phyloP scores from a whole-genome alignment of 257 asterid genomes.

The Solanum virginianum region DNA sequence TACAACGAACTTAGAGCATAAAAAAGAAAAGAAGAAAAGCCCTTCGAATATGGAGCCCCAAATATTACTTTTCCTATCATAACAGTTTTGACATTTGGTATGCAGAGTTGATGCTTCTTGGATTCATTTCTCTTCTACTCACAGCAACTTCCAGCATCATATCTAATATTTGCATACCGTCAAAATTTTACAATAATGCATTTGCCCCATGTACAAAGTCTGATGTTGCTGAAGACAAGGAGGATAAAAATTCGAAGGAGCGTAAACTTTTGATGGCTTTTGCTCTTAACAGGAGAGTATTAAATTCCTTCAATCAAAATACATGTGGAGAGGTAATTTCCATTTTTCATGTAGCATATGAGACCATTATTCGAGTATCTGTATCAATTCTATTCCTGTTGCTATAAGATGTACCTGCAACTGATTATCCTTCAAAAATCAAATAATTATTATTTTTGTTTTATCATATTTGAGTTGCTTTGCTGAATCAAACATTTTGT shows the following conservation, averaged over 20 bases:
- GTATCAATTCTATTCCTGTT: neutral
- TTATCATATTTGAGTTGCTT: neutral
- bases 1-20: neutral
- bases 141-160: constrained; percentile 90
- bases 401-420: neutral
- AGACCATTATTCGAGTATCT: neutral
- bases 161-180: constrained; percentile 80
- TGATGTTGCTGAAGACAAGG: constrained; percentile 44
- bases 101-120: constrained; percentile 98
- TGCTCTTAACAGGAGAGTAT: constrained; percentile 37
- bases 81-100: neutral
- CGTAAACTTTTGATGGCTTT: constrained; percentile 52
- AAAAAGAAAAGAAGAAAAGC: neutral
- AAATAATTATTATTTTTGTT: neutral
- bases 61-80: neutral
- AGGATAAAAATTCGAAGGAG: constrained; percentile 21
- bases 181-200: constrained; percentile 52
- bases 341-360: neutral
- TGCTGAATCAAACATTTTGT: neutral
- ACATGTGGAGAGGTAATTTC: constrained; percentile 62
- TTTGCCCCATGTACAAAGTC: constrained; percentile 77
- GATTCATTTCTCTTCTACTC: constrained; percentile 89
- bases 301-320: constrained; percentile 49
- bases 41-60: neutral
- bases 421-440: neutral